Evolutionary conservation across 2,329 filamentous ascomycete species (phyloP).

Genomic region (Aspergillus japonicus): DNA sequence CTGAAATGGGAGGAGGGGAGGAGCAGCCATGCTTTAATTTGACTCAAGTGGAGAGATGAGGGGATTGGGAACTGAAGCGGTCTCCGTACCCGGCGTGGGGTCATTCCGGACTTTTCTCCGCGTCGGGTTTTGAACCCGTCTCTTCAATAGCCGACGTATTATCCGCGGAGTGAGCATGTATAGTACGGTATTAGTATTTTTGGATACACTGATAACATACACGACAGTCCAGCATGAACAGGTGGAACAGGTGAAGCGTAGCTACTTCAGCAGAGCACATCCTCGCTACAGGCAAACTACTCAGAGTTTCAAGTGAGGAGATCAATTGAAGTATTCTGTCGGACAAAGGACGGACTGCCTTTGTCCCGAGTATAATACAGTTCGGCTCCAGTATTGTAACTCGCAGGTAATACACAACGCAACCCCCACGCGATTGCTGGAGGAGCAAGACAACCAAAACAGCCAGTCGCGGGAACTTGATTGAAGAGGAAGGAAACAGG

Average conservation of each 20-base stretch:
- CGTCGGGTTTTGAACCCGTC: constrained; percentile 13
- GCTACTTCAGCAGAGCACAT: too few species aligned
- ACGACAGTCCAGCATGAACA: too few species aligned
- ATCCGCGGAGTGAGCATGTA: neutral
- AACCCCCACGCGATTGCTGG: neutral
- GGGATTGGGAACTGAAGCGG: neutral
- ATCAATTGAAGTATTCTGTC: too few species aligned
- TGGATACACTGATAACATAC: too few species aligned
- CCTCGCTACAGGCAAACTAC: too few species aligned
- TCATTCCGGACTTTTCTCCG: constrained; percentile 25
- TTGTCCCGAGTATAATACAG: neutral
- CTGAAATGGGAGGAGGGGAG: neutral
- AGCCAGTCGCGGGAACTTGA: neutral
- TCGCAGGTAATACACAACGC: neutral
- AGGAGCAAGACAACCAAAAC: neutral
- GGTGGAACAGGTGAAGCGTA: too few species aligned
- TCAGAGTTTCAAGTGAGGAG: too few species aligned
- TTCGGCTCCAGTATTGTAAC: neutral
- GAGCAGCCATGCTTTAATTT: neutral
- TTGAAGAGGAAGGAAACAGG: neutral
- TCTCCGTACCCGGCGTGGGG: constrained; percentile 10
- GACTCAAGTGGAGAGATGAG: neutral
- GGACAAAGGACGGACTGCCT: neutral
- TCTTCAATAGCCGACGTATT: constrained; percentile 20
- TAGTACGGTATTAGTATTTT: too few species aligned